Conservation (phyloP, 2,329 filamentous ascomycete genomes). For the Fonsecaea monophora region DNA sequence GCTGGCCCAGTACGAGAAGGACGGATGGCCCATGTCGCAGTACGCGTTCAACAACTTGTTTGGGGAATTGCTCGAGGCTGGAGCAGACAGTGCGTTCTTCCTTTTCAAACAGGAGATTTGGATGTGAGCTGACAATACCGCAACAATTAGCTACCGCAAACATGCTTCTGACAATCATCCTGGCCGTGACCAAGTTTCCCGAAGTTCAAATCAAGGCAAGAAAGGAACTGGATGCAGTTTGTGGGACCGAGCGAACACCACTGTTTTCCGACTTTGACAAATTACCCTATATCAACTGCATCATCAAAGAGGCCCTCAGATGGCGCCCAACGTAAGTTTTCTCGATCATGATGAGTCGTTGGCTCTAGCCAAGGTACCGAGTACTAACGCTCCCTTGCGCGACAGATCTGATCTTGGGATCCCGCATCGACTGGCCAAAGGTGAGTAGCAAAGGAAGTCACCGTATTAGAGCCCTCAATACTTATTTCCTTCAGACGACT, state of each 20-base stretch:
- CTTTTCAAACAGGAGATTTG: no score
- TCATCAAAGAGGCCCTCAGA: slow-evolving; percentile 45
- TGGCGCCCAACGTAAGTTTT: slow-evolving; percentile 52
- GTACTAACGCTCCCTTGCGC: background rate
- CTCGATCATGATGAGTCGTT: no score
- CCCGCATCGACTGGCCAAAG: slow-evolving; percentile 57
- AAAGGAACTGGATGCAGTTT: slow-evolving; percentile 50
- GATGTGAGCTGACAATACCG: no score
- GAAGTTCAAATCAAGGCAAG: slow-evolving; percentile 54
- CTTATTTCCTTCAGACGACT: slow-evolving; percentile 46
- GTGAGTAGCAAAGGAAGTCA: slow-evolving; percentile 35
- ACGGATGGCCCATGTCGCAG: slow-evolving; percentile 27
- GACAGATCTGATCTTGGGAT: slow-evolving; percentile 46
- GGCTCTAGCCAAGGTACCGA: background rate
- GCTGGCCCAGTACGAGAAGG: slow-evolving; percentile 38
- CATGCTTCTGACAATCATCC: slow-evolving; percentile 56
- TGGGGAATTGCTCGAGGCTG: slow-evolving; percentile 27
- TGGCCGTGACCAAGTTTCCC: slow-evolving; percentile 58
- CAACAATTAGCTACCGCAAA: slow-evolving; percentile 49
- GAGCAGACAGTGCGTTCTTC: slow-evolving; percentile 47
- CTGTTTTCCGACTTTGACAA: slow-evolving; percentile 41
- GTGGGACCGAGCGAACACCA: slow-evolving; percentile 45
- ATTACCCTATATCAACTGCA: slow-evolving; percentile 45
- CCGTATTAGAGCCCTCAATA: background rate
- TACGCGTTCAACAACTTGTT: slow-evolving; percentile 31